Conservation (phyloP, 1,284 basidiomycete genomes). For the Serendipita sp. region DNA sequence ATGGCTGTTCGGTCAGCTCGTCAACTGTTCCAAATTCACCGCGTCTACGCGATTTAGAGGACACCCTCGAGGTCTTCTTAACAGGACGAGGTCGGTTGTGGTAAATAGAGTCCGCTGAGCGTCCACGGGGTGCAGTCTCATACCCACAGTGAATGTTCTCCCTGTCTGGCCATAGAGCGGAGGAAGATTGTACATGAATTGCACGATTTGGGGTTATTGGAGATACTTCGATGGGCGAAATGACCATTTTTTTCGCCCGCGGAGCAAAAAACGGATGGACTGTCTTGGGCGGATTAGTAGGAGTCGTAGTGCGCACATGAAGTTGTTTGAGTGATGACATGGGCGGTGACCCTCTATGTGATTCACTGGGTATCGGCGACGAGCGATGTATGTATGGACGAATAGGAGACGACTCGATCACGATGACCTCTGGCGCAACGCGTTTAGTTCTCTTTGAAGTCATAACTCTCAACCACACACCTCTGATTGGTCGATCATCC, state of each 20-base stretch:
- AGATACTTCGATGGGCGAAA: conserved; percentile 8
- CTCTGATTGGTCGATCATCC: not conserved
- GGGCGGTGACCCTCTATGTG: not conserved
- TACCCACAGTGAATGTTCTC: not conserved
- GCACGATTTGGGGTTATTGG: not conserved
- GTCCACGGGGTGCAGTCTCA: not conserved
- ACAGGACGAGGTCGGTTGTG: not conserved
- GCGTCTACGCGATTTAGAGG: not conserved
- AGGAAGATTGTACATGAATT: not conserved
- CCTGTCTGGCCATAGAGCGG: not conserved
- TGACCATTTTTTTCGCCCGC: conserved; percentile 16
- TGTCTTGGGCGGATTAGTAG: conserved; percentile 16
- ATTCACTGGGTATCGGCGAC: not conserved
- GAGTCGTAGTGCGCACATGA: not conserved
- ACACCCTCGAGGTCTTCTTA: not conserved
- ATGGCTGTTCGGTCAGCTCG: not conserved
- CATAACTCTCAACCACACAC: not conserved
- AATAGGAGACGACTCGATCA: not conserved
- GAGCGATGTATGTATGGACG: not conserved
- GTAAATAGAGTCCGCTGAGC: not conserved
- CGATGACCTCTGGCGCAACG: not conserved
- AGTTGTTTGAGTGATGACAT: not conserved
- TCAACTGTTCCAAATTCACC: not conserved
- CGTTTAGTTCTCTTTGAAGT: not conserved
- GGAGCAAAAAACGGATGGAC: conserved; percentile 23